Conservation (phyloP, 495 filamentous ascomycete species). For the Pseudevernia furfuracea region DNA sequence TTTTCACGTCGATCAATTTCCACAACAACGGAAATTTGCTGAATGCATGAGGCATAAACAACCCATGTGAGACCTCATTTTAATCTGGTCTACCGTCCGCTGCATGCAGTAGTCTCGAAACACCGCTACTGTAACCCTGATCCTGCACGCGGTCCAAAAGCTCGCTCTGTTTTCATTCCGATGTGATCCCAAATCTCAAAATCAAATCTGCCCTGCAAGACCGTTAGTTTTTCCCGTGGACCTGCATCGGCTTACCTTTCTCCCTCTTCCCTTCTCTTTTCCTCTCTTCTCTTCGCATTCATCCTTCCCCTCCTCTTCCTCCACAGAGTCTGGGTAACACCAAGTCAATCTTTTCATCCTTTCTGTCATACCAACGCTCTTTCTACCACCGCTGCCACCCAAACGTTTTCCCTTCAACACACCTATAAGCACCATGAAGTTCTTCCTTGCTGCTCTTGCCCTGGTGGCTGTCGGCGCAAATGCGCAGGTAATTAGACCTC, state of each 20-base stretch:
- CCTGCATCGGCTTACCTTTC: conserved; percentile 14
- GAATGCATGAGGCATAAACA: neutral
- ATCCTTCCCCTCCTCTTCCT: neutral
- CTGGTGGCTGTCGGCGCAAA: conserved; percentile 17
- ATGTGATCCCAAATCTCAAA: no score
- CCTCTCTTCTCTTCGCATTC: neutral
- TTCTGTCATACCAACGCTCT: conserved; percentile 9
- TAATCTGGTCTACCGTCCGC: neutral
- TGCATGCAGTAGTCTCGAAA: conserved; percentile 6
- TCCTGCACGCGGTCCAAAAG: neutral
- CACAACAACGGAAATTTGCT: no score
- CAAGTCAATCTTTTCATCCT: conserved; percentile 10
- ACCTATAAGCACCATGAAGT: conserved; percentile 17
- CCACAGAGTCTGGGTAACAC: neutral
- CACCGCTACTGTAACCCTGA: no score
- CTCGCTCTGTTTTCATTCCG: conserved; percentile 11
- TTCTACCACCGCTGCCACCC: conserved; percentile 2
- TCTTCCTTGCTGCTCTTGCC: conserved; percentile 20
- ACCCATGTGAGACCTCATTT: no score
- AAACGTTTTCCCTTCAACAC: neutral
- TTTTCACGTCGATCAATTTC: neutral
- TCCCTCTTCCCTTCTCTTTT: conserved; percentile 2
- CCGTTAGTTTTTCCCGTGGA: neutral
- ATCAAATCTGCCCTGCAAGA: conserved; percentile 3
- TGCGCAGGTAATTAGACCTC: conserved; percentile 18